These are phyloP conservation scores for Casuarina cunninghamiana DNA, from an alignment of 306 rosid genomes.

Conservation along the genomic window DNA sequence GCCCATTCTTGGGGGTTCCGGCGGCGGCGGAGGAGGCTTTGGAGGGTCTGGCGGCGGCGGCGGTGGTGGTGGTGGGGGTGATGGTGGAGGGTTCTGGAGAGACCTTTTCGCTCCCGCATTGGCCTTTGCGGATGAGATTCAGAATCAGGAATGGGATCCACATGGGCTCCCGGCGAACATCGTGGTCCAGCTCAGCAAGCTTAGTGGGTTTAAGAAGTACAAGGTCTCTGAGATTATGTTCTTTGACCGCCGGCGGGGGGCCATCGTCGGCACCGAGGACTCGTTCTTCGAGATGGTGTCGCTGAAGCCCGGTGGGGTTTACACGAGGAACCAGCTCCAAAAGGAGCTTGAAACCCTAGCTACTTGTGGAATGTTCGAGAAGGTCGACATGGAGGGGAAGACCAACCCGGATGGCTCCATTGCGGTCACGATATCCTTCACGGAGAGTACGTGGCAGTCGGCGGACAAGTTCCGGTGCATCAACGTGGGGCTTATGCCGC, in stretches of 20 bases:
- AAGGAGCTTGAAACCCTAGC: slow-evolving; percentile 80
- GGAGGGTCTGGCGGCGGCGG: slow-evolving; percentile 29
- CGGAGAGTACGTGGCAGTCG: slow-evolving; percentile 88
- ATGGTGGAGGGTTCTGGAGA: slow-evolving; percentile 60
- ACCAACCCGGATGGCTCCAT: slow-evolving; percentile 82
- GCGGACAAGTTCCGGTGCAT: slow-evolving; percentile 88
- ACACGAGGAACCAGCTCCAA: slow-evolving; percentile 84
- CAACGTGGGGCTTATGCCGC: slow-evolving; percentile 79
- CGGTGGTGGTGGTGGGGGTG: slow-evolving; percentile 40
- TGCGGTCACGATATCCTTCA: slow-evolving; percentile 60
- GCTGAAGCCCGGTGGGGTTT: slow-evolving; percentile 67
- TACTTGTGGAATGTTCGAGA: slow-evolving; percentile 96
- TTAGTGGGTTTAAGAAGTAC: slow-evolving; percentile 86
- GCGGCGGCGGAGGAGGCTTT: slow-evolving; percentile 26
- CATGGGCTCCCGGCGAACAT: slow-evolving; percentile 91
- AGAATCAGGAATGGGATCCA: slow-evolving; percentile 72
- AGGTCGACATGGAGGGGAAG: slow-evolving; percentile 89
- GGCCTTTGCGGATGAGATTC: slow-evolving; percentile 76
- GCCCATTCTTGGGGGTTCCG: slow-evolving; percentile 14
- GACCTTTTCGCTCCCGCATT: slow-evolving; percentile 40
- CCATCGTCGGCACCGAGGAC: slow-evolving; percentile 67
- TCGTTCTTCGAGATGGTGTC: slow-evolving; percentile 94
- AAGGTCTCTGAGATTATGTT: slow-evolving; percentile 73
- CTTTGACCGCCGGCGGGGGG: slow-evolving; percentile 61
- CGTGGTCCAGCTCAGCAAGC: slow-evolving; percentile 71